These are phyloP conservation scores for Solanum tarijense DNA, from an alignment of 257 asterid species.

Conservation along the genomic window DNA sequence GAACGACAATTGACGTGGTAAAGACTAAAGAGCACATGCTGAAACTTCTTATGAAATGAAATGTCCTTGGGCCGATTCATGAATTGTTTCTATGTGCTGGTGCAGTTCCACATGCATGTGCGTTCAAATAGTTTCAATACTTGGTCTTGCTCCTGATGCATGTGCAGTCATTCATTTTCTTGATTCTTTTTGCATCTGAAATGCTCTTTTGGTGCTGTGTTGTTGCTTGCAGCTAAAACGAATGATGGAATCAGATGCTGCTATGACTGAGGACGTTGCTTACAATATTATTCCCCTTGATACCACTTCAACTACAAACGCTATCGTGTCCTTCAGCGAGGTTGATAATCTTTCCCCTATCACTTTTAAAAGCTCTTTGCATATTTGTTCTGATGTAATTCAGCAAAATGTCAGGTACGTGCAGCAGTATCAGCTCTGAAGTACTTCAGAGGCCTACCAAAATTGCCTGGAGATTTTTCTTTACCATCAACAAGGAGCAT, in stretches of 20 bases:
- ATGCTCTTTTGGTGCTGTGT: constrained; percentile 11
- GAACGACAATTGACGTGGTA: background rate
- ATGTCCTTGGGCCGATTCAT: background rate
- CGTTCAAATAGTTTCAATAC: background rate
- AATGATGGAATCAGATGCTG: constrained; percentile 92
- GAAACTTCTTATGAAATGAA: background rate
- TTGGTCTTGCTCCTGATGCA: background rate
- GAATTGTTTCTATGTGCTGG: background rate
- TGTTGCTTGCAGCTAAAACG: constrained; percentile 60
- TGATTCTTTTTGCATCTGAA: background rate
- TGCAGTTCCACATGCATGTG: background rate
- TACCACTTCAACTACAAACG: constrained; percentile 65
- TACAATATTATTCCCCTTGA: constrained; percentile 91
- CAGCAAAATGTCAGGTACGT: constrained; percentile 39
- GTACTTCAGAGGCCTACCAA: constrained; percentile 74
- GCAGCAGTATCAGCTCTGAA: constrained; percentile 78
- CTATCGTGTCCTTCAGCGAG: constrained; percentile 68
- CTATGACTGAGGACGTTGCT: constrained; percentile 91
- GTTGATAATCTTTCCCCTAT: constrained; percentile 18
- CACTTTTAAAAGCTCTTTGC: background rate
- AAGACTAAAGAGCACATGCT: background rate
- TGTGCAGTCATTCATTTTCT: background rate
- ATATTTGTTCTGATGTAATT: constrained; percentile 2
- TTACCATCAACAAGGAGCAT: constrained; percentile 56
- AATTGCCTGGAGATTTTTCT: constrained; percentile 57